These are phyloP conservation scores for Kandelia obovata DNA, from an alignment of 345 rosid species.

Conservation along the genomic window DNA sequence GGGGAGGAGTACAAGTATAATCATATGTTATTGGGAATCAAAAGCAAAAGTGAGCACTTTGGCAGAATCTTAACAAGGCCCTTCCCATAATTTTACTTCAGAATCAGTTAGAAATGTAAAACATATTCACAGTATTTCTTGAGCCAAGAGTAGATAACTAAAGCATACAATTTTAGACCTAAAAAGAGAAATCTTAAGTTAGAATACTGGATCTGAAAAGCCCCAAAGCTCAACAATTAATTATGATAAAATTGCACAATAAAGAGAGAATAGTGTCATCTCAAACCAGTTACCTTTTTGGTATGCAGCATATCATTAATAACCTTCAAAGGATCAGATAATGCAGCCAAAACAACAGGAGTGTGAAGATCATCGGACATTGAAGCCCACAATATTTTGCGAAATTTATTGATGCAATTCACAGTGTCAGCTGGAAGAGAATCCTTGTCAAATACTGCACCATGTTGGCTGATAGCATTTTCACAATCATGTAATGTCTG, in stretches of 20 bases:
- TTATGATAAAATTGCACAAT: too few species aligned
- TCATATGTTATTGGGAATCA: too few species aligned
- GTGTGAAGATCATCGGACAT: constrained; percentile 96
- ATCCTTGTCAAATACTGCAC: constrained; percentile 24
- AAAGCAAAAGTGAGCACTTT: too few species aligned
- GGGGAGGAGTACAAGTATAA: too few species aligned
- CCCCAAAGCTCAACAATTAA: too few species aligned
- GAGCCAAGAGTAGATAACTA: background rate
- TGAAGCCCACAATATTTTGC: constrained; percentile 51
- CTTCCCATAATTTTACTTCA: too few species aligned
- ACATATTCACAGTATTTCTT: too few species aligned
- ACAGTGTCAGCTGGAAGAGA: constrained; percentile 48
- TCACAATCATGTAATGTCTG: constrained; percentile 84
- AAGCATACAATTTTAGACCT: background rate
- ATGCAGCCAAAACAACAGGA: constrained; percentile 70
- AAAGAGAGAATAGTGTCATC: background rate
- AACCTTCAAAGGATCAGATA: constrained; percentile 79
- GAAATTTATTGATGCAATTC: constrained; percentile 45
- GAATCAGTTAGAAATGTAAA: too few species aligned
- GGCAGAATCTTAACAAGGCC: too few species aligned
- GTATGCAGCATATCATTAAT: constrained; percentile 84
- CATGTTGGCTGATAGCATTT: constrained; percentile 48
- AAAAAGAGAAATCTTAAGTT: background rate
- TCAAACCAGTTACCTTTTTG: constrained; percentile 53
- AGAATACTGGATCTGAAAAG: too few species aligned